phyloP scores from a whole-genome alignment of 1,284 basidiomycete genomes.

The Cryptococcus jaspeensis region DNA sequence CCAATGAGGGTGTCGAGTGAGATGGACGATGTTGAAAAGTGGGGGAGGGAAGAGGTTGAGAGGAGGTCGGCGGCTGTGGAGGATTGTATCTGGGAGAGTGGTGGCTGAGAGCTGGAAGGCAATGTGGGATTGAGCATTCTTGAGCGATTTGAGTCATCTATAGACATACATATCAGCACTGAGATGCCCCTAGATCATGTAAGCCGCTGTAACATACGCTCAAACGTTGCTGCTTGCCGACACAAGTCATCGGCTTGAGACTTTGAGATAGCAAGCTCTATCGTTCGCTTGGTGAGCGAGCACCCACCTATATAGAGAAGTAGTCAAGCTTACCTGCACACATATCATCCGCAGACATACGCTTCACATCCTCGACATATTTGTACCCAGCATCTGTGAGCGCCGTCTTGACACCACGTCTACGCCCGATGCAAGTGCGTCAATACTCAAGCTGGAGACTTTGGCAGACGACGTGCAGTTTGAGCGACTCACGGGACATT shows the following conservation, averaged over 20 bases:
- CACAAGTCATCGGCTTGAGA: slow-evolving; percentile 36
- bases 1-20: slow-evolving; percentile 38
- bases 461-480: too few relatives aligned
- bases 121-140: not conserved
- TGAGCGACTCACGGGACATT: not conserved
- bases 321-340: slow-evolving; percentile 28
- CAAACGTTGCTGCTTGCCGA: slow-evolving; percentile 17
- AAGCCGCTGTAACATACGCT: slow-evolving; percentile 16
- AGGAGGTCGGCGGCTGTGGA: slow-evolving; percentile 34
- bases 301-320: not conserved
- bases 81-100: slow-evolving; percentile 11
- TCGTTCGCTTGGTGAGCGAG: not conserved
- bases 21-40: slow-evolving; percentile 36
- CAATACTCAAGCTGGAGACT: too few relatives aligned
- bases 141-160: not conserved
- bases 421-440: not conserved
- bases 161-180: not conserved
- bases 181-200: not conserved
- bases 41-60: slow-evolving; percentile 10
- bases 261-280: slow-evolving; percentile 36
- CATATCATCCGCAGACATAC: slow-evolving; percentile 27
- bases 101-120: not conserved
- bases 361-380: slow-evolving; percentile 28
- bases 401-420: slow-evolving; percentile 32
- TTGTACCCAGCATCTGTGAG: slow-evolving; percentile 42